Conservation (phyloP, 768 basidiomycete species). For the Naematelia aurantialba region DNA sequence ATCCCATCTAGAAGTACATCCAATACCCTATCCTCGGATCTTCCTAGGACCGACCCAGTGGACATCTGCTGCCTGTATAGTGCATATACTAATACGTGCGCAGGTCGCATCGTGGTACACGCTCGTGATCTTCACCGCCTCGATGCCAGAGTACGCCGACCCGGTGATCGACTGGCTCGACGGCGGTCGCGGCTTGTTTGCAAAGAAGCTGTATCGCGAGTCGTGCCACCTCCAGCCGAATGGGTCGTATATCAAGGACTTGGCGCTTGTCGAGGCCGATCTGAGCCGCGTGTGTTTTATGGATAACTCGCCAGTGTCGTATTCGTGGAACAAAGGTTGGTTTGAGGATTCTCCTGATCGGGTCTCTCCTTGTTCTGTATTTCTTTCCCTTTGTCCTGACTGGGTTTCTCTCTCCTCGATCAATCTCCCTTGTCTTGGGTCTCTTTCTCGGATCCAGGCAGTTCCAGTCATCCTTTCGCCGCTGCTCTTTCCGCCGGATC, state of each 20-base stretch:
- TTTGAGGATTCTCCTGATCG: slow-evolving; percentile 8
- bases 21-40: too few relatives aligned
- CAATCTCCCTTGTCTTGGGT: too few relatives aligned
- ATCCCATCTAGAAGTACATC: too few relatives aligned
- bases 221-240: slow-evolving; percentile 88
- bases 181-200: slow-evolving; percentile 84
- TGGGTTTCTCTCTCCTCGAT: too few relatives aligned
- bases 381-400: too few relatives aligned
- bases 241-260: slow-evolving; percentile 91
- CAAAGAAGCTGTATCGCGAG: slow-evolving; percentile 85
- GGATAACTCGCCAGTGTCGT: slow-evolving; percentile 92
- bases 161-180: slow-evolving; percentile 99
- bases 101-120: slow-evolving; percentile 99
- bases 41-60: too few relatives aligned
- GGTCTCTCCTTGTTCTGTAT: background rate
- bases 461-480: too few relatives aligned
- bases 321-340: slow-evolving; percentile 86
- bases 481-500: too few relatives aligned
- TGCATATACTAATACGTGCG: too few relatives aligned
- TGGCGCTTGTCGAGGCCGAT: slow-evolving; percentile 81
- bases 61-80: too few relatives aligned
- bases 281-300: slow-evolving; percentile 89
- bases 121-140: slow-evolving; percentile 96
- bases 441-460: too few relatives aligned
- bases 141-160: slow-evolving; percentile 99